A percentile compares a stretch with the other conserved stretches of the same genome.
These are phyloP conservation scores for Saccharomycopsis microspora DNA, from an alignment of 805 yeast species.

Conservation along the genomic window DNA sequence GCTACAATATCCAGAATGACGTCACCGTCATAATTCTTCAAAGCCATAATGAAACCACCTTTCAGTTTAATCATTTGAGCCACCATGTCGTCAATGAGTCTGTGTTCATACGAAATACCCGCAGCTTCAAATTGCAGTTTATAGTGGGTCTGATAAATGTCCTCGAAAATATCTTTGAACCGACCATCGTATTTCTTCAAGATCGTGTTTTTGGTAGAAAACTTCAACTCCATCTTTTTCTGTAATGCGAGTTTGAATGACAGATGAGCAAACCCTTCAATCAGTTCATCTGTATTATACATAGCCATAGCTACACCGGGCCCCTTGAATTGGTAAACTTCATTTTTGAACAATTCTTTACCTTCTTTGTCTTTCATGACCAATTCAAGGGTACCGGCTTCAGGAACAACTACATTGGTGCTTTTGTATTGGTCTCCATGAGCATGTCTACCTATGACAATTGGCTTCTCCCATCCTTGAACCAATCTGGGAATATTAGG, in stretches of 20 bases:
- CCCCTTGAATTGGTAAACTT: conserved; percentile 57
- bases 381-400: conserved; percentile 69
- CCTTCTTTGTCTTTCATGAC: conserved; percentile 66
- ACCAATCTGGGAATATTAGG: conserved; percentile 80
- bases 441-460: conserved; percentile 95
- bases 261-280: conserved; percentile 82
- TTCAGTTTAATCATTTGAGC: conserved; percentile 96
- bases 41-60: conserved; percentile 91
- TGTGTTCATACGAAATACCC: conserved; percentile 95
- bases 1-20: conserved; percentile 96
- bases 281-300: conserved; percentile 94
- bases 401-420: conserved; percentile 70
- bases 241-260: conserved; percentile 81
- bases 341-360: conserved; percentile 37
- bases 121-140: conserved; percentile 56
- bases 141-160: conserved; percentile 60
- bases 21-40: conserved; percentile 98
- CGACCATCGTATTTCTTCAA: conserved; percentile 90
- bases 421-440: conserved; percentile 96
- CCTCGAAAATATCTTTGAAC: conserved; percentile 89
- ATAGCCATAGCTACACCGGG: conserved; percentile 77
- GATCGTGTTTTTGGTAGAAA: conserved; percentile 91
- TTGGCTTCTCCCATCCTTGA: conserved; percentile 90
- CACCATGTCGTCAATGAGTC: conserved; percentile 96
- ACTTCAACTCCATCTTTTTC: conserved; percentile 67